Evolutionary conservation across 441 rosid genomes (phyloP).

Genomic region (Theobroma grandiflorum): DNA sequence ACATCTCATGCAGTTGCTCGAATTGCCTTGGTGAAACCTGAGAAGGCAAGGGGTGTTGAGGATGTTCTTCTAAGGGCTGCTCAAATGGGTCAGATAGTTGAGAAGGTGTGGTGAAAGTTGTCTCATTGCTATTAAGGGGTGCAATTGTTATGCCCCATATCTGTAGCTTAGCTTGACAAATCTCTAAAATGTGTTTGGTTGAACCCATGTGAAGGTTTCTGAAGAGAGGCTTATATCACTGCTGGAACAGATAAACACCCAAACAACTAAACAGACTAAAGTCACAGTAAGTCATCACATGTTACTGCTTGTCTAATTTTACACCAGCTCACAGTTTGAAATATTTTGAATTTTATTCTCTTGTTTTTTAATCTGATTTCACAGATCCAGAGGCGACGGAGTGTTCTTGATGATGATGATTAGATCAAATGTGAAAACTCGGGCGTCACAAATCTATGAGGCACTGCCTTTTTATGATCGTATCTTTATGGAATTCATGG

Average conservation of each 20-base stretch:
- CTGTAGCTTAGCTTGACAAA: not conserved
- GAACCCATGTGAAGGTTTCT: constrained; percentile 61
- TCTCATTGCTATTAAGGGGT: not conserved
- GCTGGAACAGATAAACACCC: constrained; percentile 92
- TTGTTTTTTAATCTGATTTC: not conserved
- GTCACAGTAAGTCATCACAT: constrained; percentile 67
- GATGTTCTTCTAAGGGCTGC: constrained; percentile 89
- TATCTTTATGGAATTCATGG: constrained; percentile 22
- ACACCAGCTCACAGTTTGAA: not conserved
- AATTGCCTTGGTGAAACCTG: constrained; percentile 98
- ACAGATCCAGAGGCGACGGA: constrained; percentile 97
- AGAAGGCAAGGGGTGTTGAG: constrained; percentile 94
- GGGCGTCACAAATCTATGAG: not conserved
- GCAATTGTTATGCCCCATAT: not conserved
- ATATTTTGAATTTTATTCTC: not conserved
- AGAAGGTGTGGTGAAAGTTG: constrained; percentile 63
- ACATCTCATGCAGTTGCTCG: constrained; percentile 67
- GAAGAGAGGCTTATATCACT: constrained; percentile 90
- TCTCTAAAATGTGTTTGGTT: not conserved
- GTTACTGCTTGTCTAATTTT: not conserved
- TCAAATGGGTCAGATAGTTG: constrained; percentile 90
- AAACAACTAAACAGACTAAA: constrained; percentile 89
- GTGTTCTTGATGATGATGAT: constrained; percentile 85
- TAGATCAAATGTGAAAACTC: constrained; percentile 39
- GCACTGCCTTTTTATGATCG: constrained; percentile 16